These are phyloP conservation scores for Lactuca saligna DNA, from an alignment of 129 eudicot genomes.

Conservation along the genomic window DNA sequence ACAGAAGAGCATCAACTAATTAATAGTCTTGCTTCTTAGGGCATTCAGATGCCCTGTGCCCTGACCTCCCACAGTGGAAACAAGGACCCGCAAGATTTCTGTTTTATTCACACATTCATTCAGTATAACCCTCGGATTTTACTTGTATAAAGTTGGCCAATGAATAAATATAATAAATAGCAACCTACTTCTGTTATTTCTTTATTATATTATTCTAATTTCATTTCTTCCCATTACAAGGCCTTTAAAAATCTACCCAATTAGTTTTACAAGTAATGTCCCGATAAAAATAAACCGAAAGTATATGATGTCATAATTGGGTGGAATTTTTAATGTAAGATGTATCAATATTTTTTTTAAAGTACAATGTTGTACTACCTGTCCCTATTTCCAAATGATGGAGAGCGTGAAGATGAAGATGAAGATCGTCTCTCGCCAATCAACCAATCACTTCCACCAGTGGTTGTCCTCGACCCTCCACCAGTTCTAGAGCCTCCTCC, in stretches of 20 bases:
- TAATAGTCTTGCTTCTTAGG: constrained; percentile 59
- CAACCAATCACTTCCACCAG: constrained; percentile 75
- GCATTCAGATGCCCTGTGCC: constrained; percentile 87
- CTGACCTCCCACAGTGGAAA: constrained; percentile 73
- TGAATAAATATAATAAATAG: no score
- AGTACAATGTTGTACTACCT: constrained; percentile 7
- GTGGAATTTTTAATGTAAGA: no score
- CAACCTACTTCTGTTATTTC: no score
- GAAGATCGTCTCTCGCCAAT: constrained; percentile 46
- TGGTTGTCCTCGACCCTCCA: constrained; percentile 36
- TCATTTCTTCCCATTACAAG: no score
- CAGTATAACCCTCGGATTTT: background rate
- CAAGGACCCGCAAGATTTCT: constrained; percentile 88
- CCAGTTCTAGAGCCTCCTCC: constrained; percentile 40
- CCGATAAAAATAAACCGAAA: no score
- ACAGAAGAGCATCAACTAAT: constrained; percentile 23
- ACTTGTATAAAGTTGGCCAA: no score
- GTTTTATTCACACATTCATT: constrained; percentile 11
- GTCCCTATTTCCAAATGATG: constrained; percentile 55
- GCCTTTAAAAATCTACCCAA: no score
- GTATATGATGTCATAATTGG: no score
- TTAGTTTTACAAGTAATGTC: no score
- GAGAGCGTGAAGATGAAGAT: constrained; percentile 38
- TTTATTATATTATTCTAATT: no score
- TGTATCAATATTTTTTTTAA: no score